Evolutionary conservation across 345 rosid species (phyloP).

Genomic region (Populus euphratica): DNA sequence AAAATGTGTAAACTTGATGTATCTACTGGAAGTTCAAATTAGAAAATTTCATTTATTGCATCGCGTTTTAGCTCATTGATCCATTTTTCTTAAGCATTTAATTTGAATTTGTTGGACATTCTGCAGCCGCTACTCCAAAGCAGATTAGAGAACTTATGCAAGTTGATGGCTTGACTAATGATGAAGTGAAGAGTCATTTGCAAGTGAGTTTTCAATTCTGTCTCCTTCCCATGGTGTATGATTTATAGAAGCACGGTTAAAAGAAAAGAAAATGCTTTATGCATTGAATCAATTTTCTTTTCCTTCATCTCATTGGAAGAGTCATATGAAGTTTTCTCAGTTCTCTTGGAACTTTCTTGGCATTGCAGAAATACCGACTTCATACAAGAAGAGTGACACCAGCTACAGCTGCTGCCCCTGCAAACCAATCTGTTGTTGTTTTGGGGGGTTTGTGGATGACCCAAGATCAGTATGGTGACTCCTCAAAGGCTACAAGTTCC

Average conservation of each 20-base stretch:
- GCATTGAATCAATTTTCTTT: neutral
- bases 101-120: constrained; percentile 6
- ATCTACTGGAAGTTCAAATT: neutral
- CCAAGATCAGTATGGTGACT: constrained; percentile 47
- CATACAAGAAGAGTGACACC: constrained; percentile 49
- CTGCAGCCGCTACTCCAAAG: constrained; percentile 92
- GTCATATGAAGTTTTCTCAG: neutral
- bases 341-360: constrained; percentile 14
- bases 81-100: constrained; percentile 5
- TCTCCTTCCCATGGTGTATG: neutral
- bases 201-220: constrained; percentile 47
- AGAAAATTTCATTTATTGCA: neutral
- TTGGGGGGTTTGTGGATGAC: constrained; percentile 61
- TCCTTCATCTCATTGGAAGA: neutral
- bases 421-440: constrained; percentile 48
- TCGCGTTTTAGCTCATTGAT: neutral
- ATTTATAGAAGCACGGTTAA: constrained; percentile 9
- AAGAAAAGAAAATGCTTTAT: constrained; percentile 4
- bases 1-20: constrained; percentile 1
- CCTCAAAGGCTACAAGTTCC: constrained; percentile 49
- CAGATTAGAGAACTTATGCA: constrained; percentile 94
- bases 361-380: constrained; percentile 75
- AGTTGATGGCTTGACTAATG: constrained; percentile 90
- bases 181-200: constrained; percentile 98
- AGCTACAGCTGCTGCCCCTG: constrained; percentile 30